A percentile compares a stretch with the other conserved stretches of the same genome.
Conservation (phyloP, 2,329 filamentous ascomycete species). For the Cladosporium sphaerospermum region DNA sequence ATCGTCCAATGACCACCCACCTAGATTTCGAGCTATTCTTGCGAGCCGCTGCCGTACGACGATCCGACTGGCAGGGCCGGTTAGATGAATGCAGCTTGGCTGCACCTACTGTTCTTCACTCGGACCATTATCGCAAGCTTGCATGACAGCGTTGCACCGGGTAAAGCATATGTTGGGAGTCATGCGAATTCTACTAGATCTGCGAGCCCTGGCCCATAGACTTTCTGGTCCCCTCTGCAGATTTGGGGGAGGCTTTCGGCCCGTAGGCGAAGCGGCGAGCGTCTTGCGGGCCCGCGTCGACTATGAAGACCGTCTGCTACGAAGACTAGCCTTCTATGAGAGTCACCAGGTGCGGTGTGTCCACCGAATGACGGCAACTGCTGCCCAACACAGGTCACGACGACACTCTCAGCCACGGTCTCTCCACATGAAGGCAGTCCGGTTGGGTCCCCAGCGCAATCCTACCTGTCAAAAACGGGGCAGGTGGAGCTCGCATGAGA, state of each 20-base stretch:
- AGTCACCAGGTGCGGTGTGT: too few relatives aligned
- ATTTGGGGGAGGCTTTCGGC: too few relatives aligned
- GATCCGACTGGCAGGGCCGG: constrained; percentile 9
- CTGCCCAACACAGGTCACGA: too few relatives aligned
- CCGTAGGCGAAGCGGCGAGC: too few relatives aligned
- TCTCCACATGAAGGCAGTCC: constrained; percentile 1
- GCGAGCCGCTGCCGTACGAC: constrained; percentile 9
- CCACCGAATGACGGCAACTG: too few relatives aligned
- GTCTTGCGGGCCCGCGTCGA: too few relatives aligned
- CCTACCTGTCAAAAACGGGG: constrained; percentile 8
- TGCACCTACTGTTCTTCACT: constrained; percentile 5
- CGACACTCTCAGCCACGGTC: background rate
- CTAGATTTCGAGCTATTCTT: constrained; percentile 1
- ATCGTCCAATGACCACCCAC: constrained; percentile 1
- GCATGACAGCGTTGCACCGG: constrained; percentile 10
- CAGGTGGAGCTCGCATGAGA: background rate
- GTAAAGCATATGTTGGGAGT: constrained; percentile 9
- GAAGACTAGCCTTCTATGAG: too few relatives aligned
- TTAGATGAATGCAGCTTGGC: constrained; percentile 8
- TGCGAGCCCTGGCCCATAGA: too few relatives aligned
- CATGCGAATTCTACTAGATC: background rate
- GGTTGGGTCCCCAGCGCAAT: background rate
- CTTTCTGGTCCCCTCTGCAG: too few relatives aligned
- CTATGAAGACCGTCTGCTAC: too few relatives aligned
- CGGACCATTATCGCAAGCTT: constrained; percentile 5